A percentile compares a stretch with the other conserved stretches of the same genome.
Evolutionary conservation across 106 monocot species (phyloP).

Genomic region (Dendrobium catenatum): DNA sequence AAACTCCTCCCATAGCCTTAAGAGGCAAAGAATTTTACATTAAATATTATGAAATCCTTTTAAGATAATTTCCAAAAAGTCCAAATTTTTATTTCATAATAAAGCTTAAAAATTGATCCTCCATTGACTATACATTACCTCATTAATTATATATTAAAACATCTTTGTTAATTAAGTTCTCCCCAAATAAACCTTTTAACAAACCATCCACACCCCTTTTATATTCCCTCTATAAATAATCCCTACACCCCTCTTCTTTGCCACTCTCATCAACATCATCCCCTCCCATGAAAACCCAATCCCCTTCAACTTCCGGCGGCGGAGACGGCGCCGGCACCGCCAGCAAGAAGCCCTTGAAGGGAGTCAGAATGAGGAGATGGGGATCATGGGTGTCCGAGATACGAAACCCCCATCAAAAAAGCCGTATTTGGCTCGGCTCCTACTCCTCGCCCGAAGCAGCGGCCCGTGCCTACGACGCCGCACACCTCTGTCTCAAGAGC

Average conservation of each 20-base stretch:
- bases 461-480: conserved; percentile 48
- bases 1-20: no score
- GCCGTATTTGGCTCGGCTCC: conserved; percentile 60
- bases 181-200: no score
- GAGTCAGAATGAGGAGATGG: conserved; percentile 71
- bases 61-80: no score
- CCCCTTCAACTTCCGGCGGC: background rate
- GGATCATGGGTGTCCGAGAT: conserved; percentile 73
- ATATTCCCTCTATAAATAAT: no score
- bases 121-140: no score
- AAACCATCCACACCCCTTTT: no score
- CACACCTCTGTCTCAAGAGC: conserved; percentile 44
- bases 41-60: no score
- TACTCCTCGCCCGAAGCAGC: conserved; percentile 56
- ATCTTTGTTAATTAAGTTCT: no score
- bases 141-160: no score
- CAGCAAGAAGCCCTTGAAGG: conserved; percentile 29
- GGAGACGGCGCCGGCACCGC: background rate
- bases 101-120: no score
- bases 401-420: conserved; percentile 50
- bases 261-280: background rate
- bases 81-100: no score
- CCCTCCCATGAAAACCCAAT: background rate
- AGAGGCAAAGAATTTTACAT: no score
- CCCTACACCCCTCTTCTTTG: background rate